Percentiles rank a stretch among this genome's conserved stretches.
These are phyloP conservation scores for Rhizopus microsporus DNA, from an alignment of 371 early-diverging fungal genomes.

Conservation along the genomic window DNA sequence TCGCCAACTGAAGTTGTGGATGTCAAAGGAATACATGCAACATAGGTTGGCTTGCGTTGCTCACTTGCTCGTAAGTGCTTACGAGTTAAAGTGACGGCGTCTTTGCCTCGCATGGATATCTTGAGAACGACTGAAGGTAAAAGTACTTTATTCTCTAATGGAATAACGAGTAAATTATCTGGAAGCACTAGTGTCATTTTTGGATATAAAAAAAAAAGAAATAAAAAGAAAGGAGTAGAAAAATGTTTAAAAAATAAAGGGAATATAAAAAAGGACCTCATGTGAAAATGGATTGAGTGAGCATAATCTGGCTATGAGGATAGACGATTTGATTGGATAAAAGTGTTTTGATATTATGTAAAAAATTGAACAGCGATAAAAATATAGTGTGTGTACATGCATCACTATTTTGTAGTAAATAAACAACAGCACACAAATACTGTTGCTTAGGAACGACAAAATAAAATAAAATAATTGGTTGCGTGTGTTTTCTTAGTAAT, in stretches of 20 bases:
- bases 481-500: too few species aligned
- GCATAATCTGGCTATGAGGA: too few species aligned
- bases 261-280: not conserved
- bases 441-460: too few species aligned
- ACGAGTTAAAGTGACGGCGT: slow-evolving; percentile 34
- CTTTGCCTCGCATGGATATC: slow-evolving; percentile 38
- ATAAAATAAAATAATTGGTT: too few species aligned
- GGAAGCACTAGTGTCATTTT: not conserved
- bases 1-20: slow-evolving; percentile 2
- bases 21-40: slow-evolving; percentile 41
- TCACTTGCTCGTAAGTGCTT: slow-evolving; percentile 32
- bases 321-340: too few species aligned
- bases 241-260: not conserved
- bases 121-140: slow-evolving; percentile 48
- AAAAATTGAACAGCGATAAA: too few species aligned
- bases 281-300: not conserved
- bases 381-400: too few species aligned
- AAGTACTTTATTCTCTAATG: slow-evolving; percentile 46
- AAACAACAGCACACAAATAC: too few species aligned
- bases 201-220: not conserved
- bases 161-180: slow-evolving; percentile 37
- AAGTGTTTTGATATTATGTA: too few species aligned
- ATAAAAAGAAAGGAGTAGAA: not conserved
- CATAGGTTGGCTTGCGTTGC: slow-evolving; percentile 32
- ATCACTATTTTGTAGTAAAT: too few species aligned